Evolutionary conservation across 2,329 filamentous ascomycete genomes (phyloP), one percentile per base, ranked within the genome.

Genomic region (Sarocladium strictum): DNA sequence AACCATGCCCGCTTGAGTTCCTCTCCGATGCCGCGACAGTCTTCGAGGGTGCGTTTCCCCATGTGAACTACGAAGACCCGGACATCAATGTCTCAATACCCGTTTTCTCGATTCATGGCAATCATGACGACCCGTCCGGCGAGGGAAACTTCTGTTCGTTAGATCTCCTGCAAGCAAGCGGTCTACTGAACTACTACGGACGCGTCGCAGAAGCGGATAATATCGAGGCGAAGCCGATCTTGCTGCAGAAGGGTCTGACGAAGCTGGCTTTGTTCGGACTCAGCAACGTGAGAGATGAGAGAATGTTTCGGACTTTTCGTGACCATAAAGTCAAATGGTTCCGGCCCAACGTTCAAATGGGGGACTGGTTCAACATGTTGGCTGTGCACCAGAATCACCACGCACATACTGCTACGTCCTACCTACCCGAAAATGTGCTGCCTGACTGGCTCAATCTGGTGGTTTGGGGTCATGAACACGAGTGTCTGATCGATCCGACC

Each of bases 51-150:
- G 86, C 90, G 0, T 96, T 97, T 66, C 86, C 90, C 51, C 89
- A 97, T 68, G 93, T 96, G 71, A 99, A 99, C 71, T 99, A 99
- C 71, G 91, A 97, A 70, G 94, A 99, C 64, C 84, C 90, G 23
- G 90, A 99, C 63, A 97, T 99, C 70, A 99, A 99, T 64, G 84
- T 99, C 57, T 90, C 92, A 1, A 97, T 97, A 55, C 94, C 94
- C 0, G 91, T 99, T 26, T 99, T 99, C 67, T 96, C 93, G 1
- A 99, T 99, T 38, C 95, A 99, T 64, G 94, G 94, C 45, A 99
- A 99, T 65, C 94, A 99, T 67, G 94, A 99, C 65, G 94, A 99
- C 66, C 94, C 94, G 0, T 95, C 92, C n/a, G 94, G 94, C 10
- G 92, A 97, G 64, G 94, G 92, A 11, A 90, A 96, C 67, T 86